Conservation (phyloP, 441 rosid species). For the Flueggea neowawraea region DNA sequence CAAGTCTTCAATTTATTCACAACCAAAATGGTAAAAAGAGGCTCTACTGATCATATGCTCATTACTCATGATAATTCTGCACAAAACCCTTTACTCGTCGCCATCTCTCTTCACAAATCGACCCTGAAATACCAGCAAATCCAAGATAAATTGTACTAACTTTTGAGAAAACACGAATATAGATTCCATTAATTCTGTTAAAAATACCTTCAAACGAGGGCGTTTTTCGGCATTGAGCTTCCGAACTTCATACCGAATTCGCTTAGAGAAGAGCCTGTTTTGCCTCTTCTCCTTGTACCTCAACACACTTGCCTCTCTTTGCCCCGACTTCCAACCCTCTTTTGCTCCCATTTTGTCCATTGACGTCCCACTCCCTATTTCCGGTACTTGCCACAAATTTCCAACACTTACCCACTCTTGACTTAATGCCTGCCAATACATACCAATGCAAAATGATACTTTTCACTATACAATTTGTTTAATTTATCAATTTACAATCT, state of each 20-base stretch:
- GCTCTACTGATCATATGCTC: too few species aligned
- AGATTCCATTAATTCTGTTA: too few species aligned
- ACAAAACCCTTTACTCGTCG: constrained; percentile 1
- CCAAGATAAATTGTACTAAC: too few species aligned
- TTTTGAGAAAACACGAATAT: neutral
- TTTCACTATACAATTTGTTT: neutral
- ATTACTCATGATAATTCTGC: too few species aligned
- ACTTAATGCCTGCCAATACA: constrained; percentile 26
- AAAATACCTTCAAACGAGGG: constrained; percentile 72
- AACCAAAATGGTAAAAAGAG: too few species aligned
- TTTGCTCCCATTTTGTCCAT: constrained; percentile 10
- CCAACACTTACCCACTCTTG: constrained; percentile 17
- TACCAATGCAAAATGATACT: too few species aligned
- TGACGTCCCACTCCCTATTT: constrained; percentile 18
- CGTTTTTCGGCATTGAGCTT: constrained; percentile 96
- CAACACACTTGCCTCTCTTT: constrained; percentile 83
- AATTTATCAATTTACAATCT: too few species aligned
- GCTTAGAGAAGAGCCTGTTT: constrained; percentile 77
- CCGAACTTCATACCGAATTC: constrained; percentile 84
- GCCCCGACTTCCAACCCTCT: constrained; percentile 35
- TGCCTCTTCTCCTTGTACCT: constrained; percentile 91
- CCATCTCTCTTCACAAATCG: constrained; percentile 55
- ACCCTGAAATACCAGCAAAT: constrained; percentile 29
- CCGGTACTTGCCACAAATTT: constrained; percentile 59
- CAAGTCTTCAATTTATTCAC: too few species aligned